phyloP scores from a whole-genome alignment of 352 stramenopile species.

The Globisporangium nagaii region DNA sequence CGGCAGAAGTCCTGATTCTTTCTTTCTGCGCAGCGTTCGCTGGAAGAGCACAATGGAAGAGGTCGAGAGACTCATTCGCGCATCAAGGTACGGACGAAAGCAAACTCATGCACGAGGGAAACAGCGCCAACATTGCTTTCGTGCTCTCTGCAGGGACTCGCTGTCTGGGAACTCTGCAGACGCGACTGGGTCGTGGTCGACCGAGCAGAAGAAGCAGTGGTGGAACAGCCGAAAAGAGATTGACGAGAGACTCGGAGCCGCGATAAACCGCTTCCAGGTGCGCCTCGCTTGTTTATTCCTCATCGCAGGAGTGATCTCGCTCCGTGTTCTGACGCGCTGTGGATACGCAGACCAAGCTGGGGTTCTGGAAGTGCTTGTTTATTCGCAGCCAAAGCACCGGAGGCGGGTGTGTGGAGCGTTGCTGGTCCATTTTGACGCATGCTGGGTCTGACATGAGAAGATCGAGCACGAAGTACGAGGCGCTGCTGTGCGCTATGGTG shows the following conservation, averaged over 20 bases:
- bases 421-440: conserved; percentile 26
- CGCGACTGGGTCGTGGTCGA: conserved; percentile 42
- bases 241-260: conserved; percentile 34
- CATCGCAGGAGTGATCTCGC: conserved; percentile 5
- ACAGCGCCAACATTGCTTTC: not conserved
- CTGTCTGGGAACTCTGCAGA: conserved; percentile 56
- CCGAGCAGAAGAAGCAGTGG: conserved; percentile 70
- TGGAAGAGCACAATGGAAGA: conserved; percentile 40
- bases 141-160: conserved; percentile 26
- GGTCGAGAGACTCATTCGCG: conserved; percentile 41
- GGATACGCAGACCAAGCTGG: conserved; percentile 30
- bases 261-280: conserved; percentile 55
- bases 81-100: conserved; percentile 41
- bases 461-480: conserved; percentile 16
- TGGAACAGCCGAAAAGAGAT: conserved; percentile 63
- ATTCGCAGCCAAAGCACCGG: conserved; percentile 15
- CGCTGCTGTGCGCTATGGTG: conserved; percentile 29
- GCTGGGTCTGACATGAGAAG: conserved; percentile 2
- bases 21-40: conserved; percentile 31
- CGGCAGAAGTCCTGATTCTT: conserved; percentile 33
- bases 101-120: not conserved
- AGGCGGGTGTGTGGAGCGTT: conserved; percentile 14
- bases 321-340: too few species aligned
- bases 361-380: conserved; percentile 58
- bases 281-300: not conserved